Percentiles rank a stretch among this genome's conserved stretches.
phyloP scores from a whole-genome alignment of 169 alveolate genomes.

The Cryptosporidium meleagridis region DNA sequence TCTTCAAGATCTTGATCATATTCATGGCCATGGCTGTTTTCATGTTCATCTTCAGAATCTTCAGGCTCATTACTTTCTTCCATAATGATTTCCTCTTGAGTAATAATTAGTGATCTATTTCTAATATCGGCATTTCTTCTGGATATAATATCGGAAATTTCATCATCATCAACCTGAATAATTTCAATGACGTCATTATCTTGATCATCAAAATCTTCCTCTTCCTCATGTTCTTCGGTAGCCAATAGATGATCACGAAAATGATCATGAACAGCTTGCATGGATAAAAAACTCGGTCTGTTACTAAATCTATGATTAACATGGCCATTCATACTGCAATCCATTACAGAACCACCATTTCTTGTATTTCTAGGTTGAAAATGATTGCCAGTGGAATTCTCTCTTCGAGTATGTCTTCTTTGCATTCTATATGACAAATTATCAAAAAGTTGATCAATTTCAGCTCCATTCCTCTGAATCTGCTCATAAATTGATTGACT shows the following conservation, averaged over 20 bases:
- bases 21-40: neutral
- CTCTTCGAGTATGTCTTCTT: constrained; percentile 15
- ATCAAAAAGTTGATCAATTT: constrained; percentile 1
- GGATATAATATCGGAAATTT: neutral
- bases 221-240: neutral
- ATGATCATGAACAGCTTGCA: neutral
- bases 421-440: constrained; percentile 15
- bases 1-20: neutral
- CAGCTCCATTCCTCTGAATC: constrained; percentile 28
- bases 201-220: neutral
- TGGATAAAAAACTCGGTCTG: neutral
- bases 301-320: neutral
- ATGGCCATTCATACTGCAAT: neutral
- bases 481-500: constrained; percentile 37
- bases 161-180: constrained; percentile 39
- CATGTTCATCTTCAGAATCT: neutral
- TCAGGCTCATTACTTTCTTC: neutral
- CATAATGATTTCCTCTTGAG: neutral
- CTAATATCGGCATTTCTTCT: constrained; percentile 39
- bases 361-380: neutral
- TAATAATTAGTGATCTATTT: constrained; percentile 28
- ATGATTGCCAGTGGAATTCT: neutral
- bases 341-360: neutral
- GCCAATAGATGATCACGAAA: neutral
- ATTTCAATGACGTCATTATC: constrained; percentile 29